These are phyloP conservation scores for Verticillium zaregamsianum DNA, from an alignment of 2,329 filamentous ascomycete genomes.

Conservation along the genomic window DNA sequence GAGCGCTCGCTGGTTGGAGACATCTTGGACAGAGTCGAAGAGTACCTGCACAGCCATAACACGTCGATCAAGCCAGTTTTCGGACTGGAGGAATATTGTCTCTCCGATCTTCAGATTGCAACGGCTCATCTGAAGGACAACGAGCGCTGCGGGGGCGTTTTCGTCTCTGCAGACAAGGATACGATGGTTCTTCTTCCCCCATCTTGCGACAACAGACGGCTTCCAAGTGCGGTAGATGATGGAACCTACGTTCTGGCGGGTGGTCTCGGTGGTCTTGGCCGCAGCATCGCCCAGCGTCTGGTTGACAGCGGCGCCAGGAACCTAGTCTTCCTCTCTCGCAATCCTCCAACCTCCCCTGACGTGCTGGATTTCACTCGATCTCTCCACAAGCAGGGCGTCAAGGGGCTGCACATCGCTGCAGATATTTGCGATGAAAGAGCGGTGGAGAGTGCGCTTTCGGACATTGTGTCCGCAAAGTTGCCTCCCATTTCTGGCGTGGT, in stretches of 20 bases:
- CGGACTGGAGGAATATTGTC: not conserved
- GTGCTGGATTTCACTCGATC: conserved; percentile 24
- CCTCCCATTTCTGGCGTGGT: conserved; percentile 26
- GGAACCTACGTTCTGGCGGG: conserved; percentile 52
- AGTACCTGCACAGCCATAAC: conserved; percentile 3
- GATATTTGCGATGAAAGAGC: conserved; percentile 36
- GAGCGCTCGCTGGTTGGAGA: conserved; percentile 26
- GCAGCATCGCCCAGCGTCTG: conserved; percentile 47
- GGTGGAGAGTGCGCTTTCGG: conserved; percentile 19
- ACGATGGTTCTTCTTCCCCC: conserved; percentile 17
- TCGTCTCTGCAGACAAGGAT: conserved; percentile 4
- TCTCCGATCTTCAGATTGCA: conserved; percentile 15
- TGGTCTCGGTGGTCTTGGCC: conserved; percentile 53
- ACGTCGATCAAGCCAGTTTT: not conserved
- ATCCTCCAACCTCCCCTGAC: conserved; percentile 26
- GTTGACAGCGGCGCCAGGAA: conserved; percentile 44
- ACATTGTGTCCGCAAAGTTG: conserved; percentile 15
- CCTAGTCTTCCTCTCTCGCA: conserved; percentile 50
- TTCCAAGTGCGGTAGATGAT: conserved; percentile 28
- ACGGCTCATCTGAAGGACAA: conserved; percentile 13
- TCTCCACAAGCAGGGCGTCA: conserved; percentile 25
- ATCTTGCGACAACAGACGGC: conserved; percentile 15
- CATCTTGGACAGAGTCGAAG: conserved; percentile 17
- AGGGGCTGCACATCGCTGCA: conserved; percentile 28
- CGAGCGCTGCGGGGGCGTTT: conserved; percentile 4